Percentiles rank a stretch among this genome's conserved stretches.
Evolutionary conservation across 2,329 filamentous ascomycete species (phyloP).

Genomic region (Epichloe coenophiala): DNA sequence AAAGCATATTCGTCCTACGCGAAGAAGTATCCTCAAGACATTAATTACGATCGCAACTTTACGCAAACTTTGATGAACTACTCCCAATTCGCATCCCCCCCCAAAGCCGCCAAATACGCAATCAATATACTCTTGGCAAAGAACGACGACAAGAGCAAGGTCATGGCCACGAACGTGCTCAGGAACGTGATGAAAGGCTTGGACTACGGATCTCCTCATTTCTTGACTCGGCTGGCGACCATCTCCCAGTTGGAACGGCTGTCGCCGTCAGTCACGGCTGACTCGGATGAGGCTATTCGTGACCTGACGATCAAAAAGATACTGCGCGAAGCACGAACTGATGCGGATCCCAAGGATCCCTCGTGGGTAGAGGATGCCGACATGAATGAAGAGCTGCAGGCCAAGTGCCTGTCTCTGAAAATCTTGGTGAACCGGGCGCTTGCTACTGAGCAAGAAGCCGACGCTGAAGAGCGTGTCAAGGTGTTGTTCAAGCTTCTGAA

Average conservation of each 20-base stretch:
- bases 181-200: conserved; percentile 63
- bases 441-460: conserved; percentile 36
- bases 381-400: conserved; percentile 66
- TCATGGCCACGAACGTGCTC: conserved; percentile 74
- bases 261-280: conserved; percentile 57
- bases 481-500: conserved; percentile 70
- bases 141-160: conserved; percentile 57
- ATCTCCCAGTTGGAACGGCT: conserved; percentile 66
- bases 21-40: conserved; percentile 69
- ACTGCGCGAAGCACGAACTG: conserved; percentile 53
- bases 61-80: conserved; percentile 70
- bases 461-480: conserved; percentile 45
- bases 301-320: conserved; percentile 65
- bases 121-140: conserved; percentile 78
- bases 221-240: conserved; percentile 60
- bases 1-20: conserved; percentile 92
- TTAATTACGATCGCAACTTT: conserved; percentile 71
- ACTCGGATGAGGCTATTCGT: conserved; percentile 63
- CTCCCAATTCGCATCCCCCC: conserved; percentile 67
- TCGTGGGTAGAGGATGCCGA: conserved; percentile 55
- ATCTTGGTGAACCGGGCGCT: conserved; percentile 78
- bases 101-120: conserved; percentile 82
- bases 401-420: conserved; percentile 74
- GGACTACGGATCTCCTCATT: conserved; percentile 58
- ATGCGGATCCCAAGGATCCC: conserved; percentile 41